These are phyloP conservation scores for Cutaneotrichosporon cyanovorans DNA, from an alignment of 1,284 basidiomycete species.

Conservation along the genomic window DNA sequence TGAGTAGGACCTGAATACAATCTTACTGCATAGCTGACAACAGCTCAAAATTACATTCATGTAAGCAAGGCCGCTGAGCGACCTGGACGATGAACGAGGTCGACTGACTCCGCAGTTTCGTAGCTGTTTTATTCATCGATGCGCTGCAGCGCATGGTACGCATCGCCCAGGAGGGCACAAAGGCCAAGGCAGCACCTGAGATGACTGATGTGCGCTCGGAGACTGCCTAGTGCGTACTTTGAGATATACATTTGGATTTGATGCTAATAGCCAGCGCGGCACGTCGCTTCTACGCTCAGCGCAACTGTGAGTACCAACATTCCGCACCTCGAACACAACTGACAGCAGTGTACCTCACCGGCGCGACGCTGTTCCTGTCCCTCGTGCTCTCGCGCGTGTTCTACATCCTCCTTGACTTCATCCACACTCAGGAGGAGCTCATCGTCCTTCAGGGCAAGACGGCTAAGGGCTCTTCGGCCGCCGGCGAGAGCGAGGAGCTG, in stretches of 20 bases:
- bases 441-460: conserved; percentile 67
- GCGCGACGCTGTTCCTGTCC: conserved; percentile 87
- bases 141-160: conserved; percentile 89
- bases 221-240: conserved; percentile 60
- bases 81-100: neutral
- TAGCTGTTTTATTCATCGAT: conserved; percentile 63
- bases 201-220: conserved; percentile 66
- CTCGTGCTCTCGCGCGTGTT: conserved; percentile 87
- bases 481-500: conserved; percentile 49
- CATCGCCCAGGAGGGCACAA: conserved; percentile 58
- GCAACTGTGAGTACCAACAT: conserved; percentile 50
- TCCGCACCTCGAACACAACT: neutral
- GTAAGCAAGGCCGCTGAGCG: conserved; percentile 46
- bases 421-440: conserved; percentile 81
- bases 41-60: conserved; percentile 88
- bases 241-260: too few relatives aligned
- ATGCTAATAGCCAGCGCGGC: conserved; percentile 51
- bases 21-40: conserved; percentile 13
- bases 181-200: conserved; percentile 57
- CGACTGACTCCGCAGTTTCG: conserved; percentile 57
- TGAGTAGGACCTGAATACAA: conserved; percentile 26
- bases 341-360: conserved; percentile 71
- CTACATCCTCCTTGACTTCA: conserved; percentile 82
- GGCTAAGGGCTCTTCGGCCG: conserved; percentile 43
- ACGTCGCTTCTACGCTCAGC: conserved; percentile 73